phyloP scores from a whole-genome alignment of 129 eudicot species.

The Sambucus nigra region DNA sequence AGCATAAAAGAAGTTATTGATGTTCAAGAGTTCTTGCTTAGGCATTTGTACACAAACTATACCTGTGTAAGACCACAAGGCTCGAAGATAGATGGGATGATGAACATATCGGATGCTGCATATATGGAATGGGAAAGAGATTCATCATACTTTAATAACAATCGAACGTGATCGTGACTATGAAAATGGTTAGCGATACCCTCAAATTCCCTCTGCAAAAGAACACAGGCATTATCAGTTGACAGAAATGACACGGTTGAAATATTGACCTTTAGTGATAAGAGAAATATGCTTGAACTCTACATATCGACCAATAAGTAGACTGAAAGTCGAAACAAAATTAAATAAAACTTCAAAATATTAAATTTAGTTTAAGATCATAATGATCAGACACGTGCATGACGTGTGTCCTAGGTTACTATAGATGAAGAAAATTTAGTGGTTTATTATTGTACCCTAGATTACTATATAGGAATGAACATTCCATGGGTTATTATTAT shows the following conservation, averaged over 20 bases:
- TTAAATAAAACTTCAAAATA: too few species aligned
- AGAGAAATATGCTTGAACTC: too few species aligned
- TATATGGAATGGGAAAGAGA: constrained; percentile 75
- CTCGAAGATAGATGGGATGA: constrained; percentile 98
- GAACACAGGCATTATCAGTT: constrained; percentile 9
- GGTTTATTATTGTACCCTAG: too few species aligned
- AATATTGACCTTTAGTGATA: too few species aligned
- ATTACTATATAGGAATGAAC: too few species aligned
- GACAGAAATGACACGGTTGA: constrained; percentile 5
- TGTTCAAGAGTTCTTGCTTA: neutral
- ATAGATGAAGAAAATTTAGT: too few species aligned
- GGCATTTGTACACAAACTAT: neutral
- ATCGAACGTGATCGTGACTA: constrained; percentile 60
- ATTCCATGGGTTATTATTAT: too few species aligned
- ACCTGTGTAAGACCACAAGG: constrained; percentile 99
- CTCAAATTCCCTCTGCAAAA: constrained; percentile 80
- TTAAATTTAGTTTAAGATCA: too few species aligned
- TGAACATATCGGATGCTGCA: constrained; percentile 96
- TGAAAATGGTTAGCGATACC: constrained; percentile 67
- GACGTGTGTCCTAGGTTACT: too few species aligned
- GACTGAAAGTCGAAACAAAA: too few species aligned
- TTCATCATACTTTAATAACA: constrained; percentile 87
- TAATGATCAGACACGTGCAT: too few species aligned
- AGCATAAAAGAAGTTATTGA: neutral
- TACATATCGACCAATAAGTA: too few species aligned